Conservation (phyloP, 306 rosid genomes). For the Acacia melanoxylon region DNA sequence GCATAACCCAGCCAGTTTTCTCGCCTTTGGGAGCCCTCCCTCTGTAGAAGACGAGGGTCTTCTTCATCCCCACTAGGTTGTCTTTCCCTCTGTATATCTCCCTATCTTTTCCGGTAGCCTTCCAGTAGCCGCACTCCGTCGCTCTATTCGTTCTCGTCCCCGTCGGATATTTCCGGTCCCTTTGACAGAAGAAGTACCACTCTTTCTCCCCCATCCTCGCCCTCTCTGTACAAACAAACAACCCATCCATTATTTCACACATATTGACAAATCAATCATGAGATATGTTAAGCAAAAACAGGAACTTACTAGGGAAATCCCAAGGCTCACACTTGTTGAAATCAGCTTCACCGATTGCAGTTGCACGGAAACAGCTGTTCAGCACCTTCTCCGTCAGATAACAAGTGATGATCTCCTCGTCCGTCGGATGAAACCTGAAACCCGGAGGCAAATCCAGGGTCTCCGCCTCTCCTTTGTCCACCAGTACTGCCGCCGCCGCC, state of each 20-base stretch:
- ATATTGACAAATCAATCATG: no score
- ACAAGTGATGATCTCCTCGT: slow-evolving; percentile 71
- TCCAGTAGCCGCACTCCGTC: slow-evolving; percentile 90
- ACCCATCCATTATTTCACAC: neutral
- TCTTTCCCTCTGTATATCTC: slow-evolving; percentile 67
- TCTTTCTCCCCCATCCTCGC: slow-evolving; percentile 97
- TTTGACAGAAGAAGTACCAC: slow-evolving; percentile 86
- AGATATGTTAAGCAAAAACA: neutral
- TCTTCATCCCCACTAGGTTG: slow-evolving; percentile 89
- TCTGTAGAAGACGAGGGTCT: slow-evolving; percentile 86
- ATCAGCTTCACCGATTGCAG: slow-evolving; percentile 84
- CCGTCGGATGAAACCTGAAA: slow-evolving; percentile 86
- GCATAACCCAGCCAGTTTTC: slow-evolving; percentile 96
- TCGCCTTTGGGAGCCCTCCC: slow-evolving; percentile 98
- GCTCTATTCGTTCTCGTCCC: slow-evolving; percentile 95
- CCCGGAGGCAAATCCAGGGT: slow-evolving; percentile 81
- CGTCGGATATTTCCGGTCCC: slow-evolving; percentile 90
- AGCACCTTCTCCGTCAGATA: slow-evolving; percentile 66
- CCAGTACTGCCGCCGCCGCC: slow-evolving; percentile 12
- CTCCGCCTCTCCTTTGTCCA: slow-evolving; percentile 41
- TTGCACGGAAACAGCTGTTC: slow-evolving; percentile 56
- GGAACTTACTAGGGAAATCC: slow-evolving; percentile 73
- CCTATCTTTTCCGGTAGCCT: slow-evolving; percentile 91
- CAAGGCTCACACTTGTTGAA: slow-evolving; percentile 87
- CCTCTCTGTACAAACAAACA: slow-evolving; percentile 48